A percentile compares a stretch with the other conserved stretches of the same genome.
Evolutionary conservation across 192 early-diverging fungal genomes (phyloP).

Genomic region (Rhizophlyctis rosea): DNA sequence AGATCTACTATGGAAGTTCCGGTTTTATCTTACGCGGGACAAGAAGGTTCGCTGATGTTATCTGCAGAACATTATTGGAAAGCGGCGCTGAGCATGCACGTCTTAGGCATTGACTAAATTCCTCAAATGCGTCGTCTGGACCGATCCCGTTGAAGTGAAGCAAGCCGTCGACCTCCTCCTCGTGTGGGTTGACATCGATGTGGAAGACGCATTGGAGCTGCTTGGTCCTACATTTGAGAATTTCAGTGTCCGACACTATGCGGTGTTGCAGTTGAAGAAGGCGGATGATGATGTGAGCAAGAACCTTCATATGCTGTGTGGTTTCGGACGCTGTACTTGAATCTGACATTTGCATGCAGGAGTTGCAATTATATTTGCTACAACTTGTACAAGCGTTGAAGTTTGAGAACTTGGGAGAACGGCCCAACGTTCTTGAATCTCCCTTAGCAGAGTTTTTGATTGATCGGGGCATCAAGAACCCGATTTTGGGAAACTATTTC

Average conservation of each 20-base stretch:
- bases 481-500: conserved; percentile 87
- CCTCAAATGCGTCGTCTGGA: conserved; percentile 94
- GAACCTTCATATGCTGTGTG: too few relatives aligned
- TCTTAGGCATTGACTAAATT: conserved; percentile 92
- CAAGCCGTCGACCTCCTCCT: conserved; percentile 87
- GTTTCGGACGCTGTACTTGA: too few relatives aligned
- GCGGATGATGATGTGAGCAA: conserved; percentile 88
- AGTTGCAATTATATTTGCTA: conserved; percentile 87
- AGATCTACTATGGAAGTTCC: conserved; percentile 97
- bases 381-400: conserved; percentile 98
- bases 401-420: conserved; percentile 75
- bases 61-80: too few relatives aligned
- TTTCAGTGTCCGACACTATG: conserved; percentile 76
- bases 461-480: conserved; percentile 78
- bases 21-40: conserved; percentile 91
- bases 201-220: conserved; percentile 94
- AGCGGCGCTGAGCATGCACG: too few relatives aligned
- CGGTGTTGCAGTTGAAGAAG: conserved; percentile 81
- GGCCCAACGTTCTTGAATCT: conserved; percentile 32
- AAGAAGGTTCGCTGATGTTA: conserved; percentile 60
- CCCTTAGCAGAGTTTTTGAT: conserved; percentile 84
- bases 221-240: conserved; percentile 87
- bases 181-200: conserved; percentile 87
- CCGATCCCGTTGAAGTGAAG: conserved; percentile 82
- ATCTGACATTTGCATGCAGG: too few relatives aligned